Base-by-base conservation (phyloP, 2,329 filamentous ascomycete species). In the Calonectria honghensis region DNA sequence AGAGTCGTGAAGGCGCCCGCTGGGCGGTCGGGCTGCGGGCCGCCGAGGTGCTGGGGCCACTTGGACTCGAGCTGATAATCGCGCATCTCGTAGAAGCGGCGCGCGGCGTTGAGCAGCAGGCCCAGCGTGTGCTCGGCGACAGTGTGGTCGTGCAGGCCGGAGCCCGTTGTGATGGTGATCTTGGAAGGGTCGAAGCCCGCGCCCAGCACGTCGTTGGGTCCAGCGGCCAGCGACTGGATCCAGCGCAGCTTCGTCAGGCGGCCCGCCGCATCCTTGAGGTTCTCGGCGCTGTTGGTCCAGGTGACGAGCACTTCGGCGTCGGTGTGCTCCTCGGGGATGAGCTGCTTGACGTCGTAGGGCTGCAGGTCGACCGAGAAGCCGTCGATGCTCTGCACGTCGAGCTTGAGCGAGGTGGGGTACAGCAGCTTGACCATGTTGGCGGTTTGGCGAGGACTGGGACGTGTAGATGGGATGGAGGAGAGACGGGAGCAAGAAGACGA, bases 151-250 rank as follows among this genome's bases (percentile, higher is more conserved):
- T 93, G 91, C 61, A 93, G 85, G 32, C 92, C 91, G 2, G 90
- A 92, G 29, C 92, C 92, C 18, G 91, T 93, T 52, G 90, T 91
- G 68, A 93, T 85, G n/a, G 77, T 78, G 63, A 91, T 85, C 68
- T 85, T 85, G 68, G 85, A 81, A 13, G 86, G 78, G 80, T 91
- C 88, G 83, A 93, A 93, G 71, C 91, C 92, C 32, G 91, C 92
- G 67, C 81, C 83, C 24, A 93, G 88, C 20, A 93, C 91, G 81
- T 93, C 92, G 82, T 93, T 93, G 78, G 92, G 92, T 0, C 92
- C 92, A 0, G 92, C 91, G 45, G 92, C 92, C 41, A 93, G 90
- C 0, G 90, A 92, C 80, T 93, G 92, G 83, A 93, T 93, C 91
- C 91, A 93, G 77, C 87, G 87, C 18, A 93, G 86, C 51, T 91